phyloP scores from a whole-genome alignment of 169 alveolate genomes.

The Cardiosporidium cionae region DNA sequence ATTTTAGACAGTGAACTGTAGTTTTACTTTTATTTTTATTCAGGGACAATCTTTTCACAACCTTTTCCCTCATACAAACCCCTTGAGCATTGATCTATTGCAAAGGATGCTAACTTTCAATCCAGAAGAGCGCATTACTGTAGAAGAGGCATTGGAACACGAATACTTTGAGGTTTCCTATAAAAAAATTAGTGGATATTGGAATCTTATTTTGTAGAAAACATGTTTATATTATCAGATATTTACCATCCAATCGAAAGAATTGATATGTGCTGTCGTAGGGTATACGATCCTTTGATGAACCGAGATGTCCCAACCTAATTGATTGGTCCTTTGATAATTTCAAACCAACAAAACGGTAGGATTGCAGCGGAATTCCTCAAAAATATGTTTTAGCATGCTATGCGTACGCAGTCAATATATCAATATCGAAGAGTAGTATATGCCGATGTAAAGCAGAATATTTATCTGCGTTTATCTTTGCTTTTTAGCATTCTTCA shows the following conservation, averaged over 20 bases:
- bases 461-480: no score
- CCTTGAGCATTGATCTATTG: conserved; percentile 70
- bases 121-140: conserved; percentile 74
- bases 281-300: conserved; percentile 71
- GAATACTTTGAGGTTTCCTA: conserved; percentile 52
- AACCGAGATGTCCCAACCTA: conserved; percentile 58
- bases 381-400: no score
- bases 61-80: conserved; percentile 60
- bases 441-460: no score
- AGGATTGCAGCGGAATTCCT: no score
- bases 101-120: conserved; percentile 63
- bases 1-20: no score
- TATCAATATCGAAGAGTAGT: no score
- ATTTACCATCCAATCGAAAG: background rate
- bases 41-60: conserved; percentile 15
- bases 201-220: background rate
- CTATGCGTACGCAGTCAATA: no score
- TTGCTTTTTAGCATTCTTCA: conserved; percentile 38
- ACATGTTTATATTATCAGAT: background rate
- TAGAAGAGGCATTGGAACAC: conserved; percentile 74
- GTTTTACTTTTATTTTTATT: no score
- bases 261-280: conserved; percentile 32
- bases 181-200: background rate
- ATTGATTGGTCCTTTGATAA: conserved; percentile 83
- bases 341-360: conserved; percentile 71